Evolutionary conservation across 176 grass and related monocot genomes (phyloP).

Genomic region (Musa itinerans): DNA sequence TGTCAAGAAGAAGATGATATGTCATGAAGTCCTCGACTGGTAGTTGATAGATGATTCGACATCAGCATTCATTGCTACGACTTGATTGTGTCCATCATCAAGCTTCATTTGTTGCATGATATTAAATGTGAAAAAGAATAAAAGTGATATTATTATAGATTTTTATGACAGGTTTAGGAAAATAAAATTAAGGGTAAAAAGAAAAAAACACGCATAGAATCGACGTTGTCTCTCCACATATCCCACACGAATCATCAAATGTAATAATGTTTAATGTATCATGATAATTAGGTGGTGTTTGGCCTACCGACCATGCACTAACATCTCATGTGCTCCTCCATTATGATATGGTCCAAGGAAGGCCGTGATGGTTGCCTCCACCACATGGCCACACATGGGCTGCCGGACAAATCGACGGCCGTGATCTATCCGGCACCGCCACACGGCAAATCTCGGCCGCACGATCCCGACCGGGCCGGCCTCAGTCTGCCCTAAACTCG

Average conservation of each 20-base stretch:
- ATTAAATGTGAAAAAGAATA: no score
- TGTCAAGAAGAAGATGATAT: no score
- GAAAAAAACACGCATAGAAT: no score
- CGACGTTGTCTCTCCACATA: background rate
- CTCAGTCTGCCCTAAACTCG: background rate
- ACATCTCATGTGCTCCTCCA: background rate
- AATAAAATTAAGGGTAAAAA: no score
- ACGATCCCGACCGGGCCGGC: background rate
- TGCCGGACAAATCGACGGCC: background rate
- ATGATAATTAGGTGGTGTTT: background rate
- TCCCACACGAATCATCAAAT: background rate
- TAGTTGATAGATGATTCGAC: no score
- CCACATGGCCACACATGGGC: constrained; percentile 4
- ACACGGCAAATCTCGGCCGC: background rate
- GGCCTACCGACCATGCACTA: background rate
- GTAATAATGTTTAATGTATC: background rate
- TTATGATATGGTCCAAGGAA: background rate
- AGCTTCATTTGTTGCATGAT: no score
- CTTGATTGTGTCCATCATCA: no score
- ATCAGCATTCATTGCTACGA: no score
- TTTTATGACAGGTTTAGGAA: no score
- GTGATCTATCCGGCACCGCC: background rate
- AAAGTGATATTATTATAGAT: no score
- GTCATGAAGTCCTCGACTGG: no score
- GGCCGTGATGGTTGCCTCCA: background rate